Evolutionary conservation across 75 land plant species (phyloP).

Genomic region (Larix kaempferi): DNA sequence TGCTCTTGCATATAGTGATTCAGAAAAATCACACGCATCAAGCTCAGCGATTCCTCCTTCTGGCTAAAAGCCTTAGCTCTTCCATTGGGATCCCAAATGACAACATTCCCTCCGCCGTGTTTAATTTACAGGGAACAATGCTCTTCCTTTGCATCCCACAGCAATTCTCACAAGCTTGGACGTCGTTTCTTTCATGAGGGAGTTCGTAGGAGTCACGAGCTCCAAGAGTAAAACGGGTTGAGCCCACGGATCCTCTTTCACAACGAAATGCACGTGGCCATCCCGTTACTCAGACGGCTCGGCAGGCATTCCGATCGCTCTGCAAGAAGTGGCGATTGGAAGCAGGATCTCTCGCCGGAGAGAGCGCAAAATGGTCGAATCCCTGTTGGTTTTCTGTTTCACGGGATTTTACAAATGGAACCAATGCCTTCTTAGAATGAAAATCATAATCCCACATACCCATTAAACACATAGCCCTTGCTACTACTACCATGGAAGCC

Average conservation of each 20-base stretch:
- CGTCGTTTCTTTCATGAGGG: slow-evolving; percentile 73
- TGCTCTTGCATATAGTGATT: slow-evolving; percentile 54
- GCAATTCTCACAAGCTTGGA: slow-evolving; percentile 77
- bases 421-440: not conserved
- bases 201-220: slow-evolving; percentile 62
- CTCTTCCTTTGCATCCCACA: slow-evolving; percentile 54
- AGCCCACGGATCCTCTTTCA: slow-evolving; percentile 62
- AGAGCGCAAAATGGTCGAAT: not conserved
- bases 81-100: no score
- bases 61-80: no score
- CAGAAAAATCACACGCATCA: no score
- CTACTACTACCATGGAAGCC: no score
- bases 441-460: not conserved
- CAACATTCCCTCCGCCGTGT: no score
- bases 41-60: no score
- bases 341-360: not conserved
- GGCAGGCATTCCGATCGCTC: slow-evolving; percentile 6
- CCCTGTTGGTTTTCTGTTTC: not conserved
- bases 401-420: slow-evolving; percentile 5
- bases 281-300: slow-evolving; percentile 23
- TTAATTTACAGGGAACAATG: no score
- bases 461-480: not conserved
- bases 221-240: slow-evolving; percentile 56
- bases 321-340: not conserved
- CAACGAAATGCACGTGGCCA: slow-evolving; percentile 73